Evolutionary conservation across 352 stramenopile genomes (phyloP), one percentile per base, ranked within the genome.

Genomic region (Phytophthora boehmeriae): DNA sequence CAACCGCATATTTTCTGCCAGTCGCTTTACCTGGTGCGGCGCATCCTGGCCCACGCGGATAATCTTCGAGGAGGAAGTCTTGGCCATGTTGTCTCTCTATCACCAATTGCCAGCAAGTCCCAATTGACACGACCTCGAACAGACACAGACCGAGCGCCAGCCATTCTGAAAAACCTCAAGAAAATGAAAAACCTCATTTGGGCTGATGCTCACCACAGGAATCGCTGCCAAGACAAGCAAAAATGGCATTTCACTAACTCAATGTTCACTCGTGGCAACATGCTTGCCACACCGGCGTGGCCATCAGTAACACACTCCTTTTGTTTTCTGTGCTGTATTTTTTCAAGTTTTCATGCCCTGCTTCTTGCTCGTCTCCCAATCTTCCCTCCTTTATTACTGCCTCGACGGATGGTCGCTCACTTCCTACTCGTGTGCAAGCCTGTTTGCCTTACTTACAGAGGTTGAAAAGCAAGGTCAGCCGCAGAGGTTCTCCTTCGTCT

Each of bases 31-130:
- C 66, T 93, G 72, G 68, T 95, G 86, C 44, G 86, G 83, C 32
- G 86, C 86, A 42, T 95, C 86, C 36, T 80, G 59, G 34, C 85
- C 85, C 42, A 94, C 78, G 48, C 78, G 81, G 53, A 94, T 89
- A 49, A 92, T 75, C 68, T 90, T 94, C 20, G 76, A 72, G 22
- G 67, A 59, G 35, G 76, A 63, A 42, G 73, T 66, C 76, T 93
- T 93, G 62, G 55, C 67, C 85, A 93, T 93, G 47, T 22, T 59
- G 41, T 59, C 46, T 67, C 46, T 67, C 19, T 59, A 16, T 58
- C 20, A 41, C 23, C 55, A 53, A 45, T 57, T 58, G 54, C 38
- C 23, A 50, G 60, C 54, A 50, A 67, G 19, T 55, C 49, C 58
- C 46, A 63, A 66, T 63, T 59, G 60, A 59, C 36, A 36, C 25